Evolutionary conservation across 1,284 basidiomycete species (phyloP).

Genomic region (Trichosporon ovoides): DNA sequence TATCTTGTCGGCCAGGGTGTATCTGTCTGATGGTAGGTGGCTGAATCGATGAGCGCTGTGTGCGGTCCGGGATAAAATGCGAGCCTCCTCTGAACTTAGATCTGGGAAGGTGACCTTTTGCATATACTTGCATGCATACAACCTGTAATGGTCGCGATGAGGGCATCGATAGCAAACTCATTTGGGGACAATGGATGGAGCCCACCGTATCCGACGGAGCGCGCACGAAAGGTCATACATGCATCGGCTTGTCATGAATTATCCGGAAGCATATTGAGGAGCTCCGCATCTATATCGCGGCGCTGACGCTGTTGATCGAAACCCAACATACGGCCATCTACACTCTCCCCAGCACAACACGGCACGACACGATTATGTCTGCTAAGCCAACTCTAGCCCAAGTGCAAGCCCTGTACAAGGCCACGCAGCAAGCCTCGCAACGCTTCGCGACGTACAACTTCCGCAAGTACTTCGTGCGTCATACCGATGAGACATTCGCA

Average conservation of each 20-base stretch:
- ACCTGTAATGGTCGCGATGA: no score
- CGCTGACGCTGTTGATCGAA: no score
- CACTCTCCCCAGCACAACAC: not conserved
- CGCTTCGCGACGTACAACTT: conserved; percentile 89
- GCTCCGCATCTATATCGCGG: no score
- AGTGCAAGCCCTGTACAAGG: conserved; percentile 64
- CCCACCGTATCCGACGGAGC: no score
- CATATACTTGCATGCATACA: conserved; percentile 1
- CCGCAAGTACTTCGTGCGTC: conserved; percentile 69
- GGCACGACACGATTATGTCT: no score
- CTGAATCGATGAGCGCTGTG: no score
- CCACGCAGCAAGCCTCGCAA: conserved; percentile 65
- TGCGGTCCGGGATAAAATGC: no score
- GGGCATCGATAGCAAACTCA: no score
- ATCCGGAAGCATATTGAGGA: no score
- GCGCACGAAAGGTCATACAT: no score
- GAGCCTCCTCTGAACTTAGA: not conserved
- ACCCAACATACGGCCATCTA: not conserved
- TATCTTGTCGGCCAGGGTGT: conserved; percentile 51
- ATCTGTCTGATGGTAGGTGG: conserved; percentile 17
- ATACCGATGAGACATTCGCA: conserved; percentile 63
- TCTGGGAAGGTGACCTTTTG: not conserved
- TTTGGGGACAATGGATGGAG: no score
- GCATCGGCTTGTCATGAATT: no score
- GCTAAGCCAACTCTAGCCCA: conserved; percentile 57